Evolutionary conservation across 139 green algal species (phyloP).

Genomic region (Volvox africanus): DNA sequence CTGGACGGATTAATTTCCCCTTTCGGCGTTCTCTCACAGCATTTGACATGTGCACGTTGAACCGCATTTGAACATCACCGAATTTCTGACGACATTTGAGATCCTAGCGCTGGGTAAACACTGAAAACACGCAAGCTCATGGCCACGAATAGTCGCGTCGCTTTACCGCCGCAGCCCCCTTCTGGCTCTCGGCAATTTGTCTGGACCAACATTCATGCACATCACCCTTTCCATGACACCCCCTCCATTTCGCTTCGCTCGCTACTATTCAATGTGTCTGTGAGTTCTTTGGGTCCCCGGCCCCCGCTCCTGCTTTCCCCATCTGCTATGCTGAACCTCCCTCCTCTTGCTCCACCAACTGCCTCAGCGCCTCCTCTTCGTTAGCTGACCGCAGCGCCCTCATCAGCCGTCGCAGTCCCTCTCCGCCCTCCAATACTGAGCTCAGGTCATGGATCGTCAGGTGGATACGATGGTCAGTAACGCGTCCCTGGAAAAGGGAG

Average conservation of each 20-base stretch:
- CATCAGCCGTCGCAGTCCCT: slow-evolving; percentile 47
- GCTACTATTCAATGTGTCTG: neutral
- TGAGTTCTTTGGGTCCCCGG: neutral
- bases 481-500: slow-evolving; percentile 50
- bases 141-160: no score
- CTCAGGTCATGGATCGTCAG: slow-evolving; percentile 57
- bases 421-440: slow-evolving; percentile 37
- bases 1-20: no score
- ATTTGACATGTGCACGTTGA: no score
- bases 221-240: no score
- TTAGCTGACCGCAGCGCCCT: slow-evolving; percentile 28
- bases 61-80: no score
- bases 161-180: no score
- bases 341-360: slow-evolving; percentile 28
- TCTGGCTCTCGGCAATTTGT: no score
- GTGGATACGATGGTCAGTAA: slow-evolving; percentile 71
- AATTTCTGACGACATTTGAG: no score
- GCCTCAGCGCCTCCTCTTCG: slow-evolving; percentile 47
- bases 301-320: neutral
- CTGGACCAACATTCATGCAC: no score
- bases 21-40: no score
- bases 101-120: no score
- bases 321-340: neutral
- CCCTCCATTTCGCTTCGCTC: neutral
- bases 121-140: no score